Conservation (phyloP, 495 filamentous ascomycete species). For the Pyrenula aspistea region DNA sequence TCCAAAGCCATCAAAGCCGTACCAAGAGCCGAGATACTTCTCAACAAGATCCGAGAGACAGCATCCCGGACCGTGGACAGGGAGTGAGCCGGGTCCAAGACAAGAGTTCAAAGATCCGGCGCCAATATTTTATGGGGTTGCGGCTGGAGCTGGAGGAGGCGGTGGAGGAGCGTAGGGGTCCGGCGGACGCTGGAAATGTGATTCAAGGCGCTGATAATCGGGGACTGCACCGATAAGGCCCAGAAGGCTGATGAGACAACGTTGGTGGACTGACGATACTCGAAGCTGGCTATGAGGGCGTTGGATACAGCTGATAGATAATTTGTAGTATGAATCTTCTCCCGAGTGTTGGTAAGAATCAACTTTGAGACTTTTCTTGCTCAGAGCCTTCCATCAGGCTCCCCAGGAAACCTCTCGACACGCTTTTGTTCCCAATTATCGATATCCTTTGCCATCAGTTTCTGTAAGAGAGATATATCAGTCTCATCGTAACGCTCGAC, state of each 20-base stretch:
- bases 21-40: not conserved
- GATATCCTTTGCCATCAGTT: conserved; percentile 78
- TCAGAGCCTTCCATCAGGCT: conserved; percentile 76
- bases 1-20: not conserved
- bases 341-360: too few species aligned
- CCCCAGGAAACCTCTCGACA: conserved; percentile 75
- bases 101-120: not conserved
- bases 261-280: too few species aligned
- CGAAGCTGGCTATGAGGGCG: too few species aligned
- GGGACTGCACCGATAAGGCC: too few species aligned
- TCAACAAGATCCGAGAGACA: not conserved
- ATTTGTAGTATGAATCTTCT: too few species aligned
- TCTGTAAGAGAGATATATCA: conserved; percentile 35
- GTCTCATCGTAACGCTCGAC: not conserved
- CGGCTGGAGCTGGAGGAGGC: not conserved
- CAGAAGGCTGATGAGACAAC: too few species aligned
- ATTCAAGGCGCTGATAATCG: too few species aligned
- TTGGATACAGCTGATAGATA: too few species aligned
- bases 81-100: not conserved
- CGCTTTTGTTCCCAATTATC: conserved; percentile 96
- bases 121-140: not conserved
- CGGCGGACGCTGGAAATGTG: too few species aligned
- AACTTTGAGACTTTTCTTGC: too few species aligned
- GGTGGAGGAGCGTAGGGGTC: too few species aligned
- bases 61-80: not conserved